Evolutionary conservation across 1,284 basidiomycete species (phyloP).

Genomic region (Inonotus obliquus): DNA sequence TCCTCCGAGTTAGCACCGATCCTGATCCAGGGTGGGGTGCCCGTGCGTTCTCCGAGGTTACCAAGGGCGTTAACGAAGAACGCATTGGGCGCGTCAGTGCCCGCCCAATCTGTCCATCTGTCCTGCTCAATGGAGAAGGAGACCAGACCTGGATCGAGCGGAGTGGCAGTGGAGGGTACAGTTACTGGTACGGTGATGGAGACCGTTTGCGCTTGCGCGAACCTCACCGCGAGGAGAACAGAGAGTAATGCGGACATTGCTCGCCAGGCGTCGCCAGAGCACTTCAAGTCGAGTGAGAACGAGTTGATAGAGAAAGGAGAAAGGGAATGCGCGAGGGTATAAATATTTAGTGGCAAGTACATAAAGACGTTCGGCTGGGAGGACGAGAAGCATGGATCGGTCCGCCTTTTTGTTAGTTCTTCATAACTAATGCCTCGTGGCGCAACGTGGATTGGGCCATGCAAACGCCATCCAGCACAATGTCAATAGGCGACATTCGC

Average conservation of each 20-base stretch:
- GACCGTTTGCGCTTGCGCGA: not conserved
- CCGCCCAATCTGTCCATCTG: conserved; percentile 18
- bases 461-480: too few species aligned
- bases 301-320: not conserved
- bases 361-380: not conserved
- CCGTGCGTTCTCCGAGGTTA: conserved; percentile 20
- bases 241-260: not conserved
- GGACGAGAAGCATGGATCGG: not conserved
- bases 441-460: too few species aligned
- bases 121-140: conserved; percentile 20
- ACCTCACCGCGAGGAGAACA: not conserved
- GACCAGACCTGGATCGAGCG: conserved; percentile 12
- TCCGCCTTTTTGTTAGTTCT: not conserved
- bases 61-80: conserved; percentile 22
- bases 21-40: conserved; percentile 21
- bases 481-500: too few species aligned
- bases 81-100: conserved; percentile 1
- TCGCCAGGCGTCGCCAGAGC: not conserved
- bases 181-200: conserved; percentile 7
- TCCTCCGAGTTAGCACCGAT: conserved; percentile 25
- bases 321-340: not conserved
- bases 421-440: not conserved
- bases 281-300: not conserved
- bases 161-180: not conserved
- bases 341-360: not conserved